A percentile compares a stretch with the other conserved stretches of the same genome.
These are phyloP conservation scores for Pycnococcus provasolii DNA, from an alignment of 139 green algal species.

Conservation along the genomic window DNA sequence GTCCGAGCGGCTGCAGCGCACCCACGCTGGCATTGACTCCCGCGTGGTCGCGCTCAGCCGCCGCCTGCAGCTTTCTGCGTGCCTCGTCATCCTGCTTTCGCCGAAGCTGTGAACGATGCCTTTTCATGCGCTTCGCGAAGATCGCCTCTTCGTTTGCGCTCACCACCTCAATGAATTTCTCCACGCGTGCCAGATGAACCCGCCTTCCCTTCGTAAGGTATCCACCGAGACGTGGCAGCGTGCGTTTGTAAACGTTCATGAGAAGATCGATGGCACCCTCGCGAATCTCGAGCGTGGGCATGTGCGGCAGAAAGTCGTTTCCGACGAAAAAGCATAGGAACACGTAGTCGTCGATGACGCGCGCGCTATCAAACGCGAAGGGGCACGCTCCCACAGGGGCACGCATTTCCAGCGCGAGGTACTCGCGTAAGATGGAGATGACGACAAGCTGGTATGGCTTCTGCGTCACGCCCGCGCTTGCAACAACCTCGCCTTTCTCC, in stretches of 20 bases:
- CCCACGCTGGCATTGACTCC: no score
- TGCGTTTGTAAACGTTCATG: conserved; percentile 73
- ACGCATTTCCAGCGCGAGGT: conserved; percentile 76
- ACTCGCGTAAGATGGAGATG: conserved; percentile 80
- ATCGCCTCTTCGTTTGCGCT: conserved; percentile 80
- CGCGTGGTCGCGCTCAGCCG: no score
- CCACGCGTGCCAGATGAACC: conserved; percentile 69
- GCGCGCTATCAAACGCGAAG: conserved; percentile 51
- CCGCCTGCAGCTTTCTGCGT: neutral
- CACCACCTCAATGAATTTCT: conserved; percentile 79
- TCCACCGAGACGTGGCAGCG: conserved; percentile 69
- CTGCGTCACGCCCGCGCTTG: neutral
- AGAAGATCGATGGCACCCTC: conserved; percentile 89
- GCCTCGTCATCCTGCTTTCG: neutral
- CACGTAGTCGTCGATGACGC: conserved; percentile 80
- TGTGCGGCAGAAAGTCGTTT: conserved; percentile 99
- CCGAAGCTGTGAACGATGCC: neutral
- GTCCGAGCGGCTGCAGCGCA: no score
- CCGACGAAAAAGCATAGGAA: conserved; percentile 99
- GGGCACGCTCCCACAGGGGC: conserved; percentile 8
- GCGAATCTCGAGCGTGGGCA: conserved; percentile 95
- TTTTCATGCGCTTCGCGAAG: conserved; percentile 77
- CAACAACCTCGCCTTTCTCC: no score
- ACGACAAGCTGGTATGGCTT: conserved; percentile 87
- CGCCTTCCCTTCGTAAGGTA: conserved; percentile 66